Evolutionary conservation across 2,329 filamentous ascomycete genomes (phyloP), one percentile per base, ranked within the genome.

Genomic region (Xylariaceae sp.): DNA sequence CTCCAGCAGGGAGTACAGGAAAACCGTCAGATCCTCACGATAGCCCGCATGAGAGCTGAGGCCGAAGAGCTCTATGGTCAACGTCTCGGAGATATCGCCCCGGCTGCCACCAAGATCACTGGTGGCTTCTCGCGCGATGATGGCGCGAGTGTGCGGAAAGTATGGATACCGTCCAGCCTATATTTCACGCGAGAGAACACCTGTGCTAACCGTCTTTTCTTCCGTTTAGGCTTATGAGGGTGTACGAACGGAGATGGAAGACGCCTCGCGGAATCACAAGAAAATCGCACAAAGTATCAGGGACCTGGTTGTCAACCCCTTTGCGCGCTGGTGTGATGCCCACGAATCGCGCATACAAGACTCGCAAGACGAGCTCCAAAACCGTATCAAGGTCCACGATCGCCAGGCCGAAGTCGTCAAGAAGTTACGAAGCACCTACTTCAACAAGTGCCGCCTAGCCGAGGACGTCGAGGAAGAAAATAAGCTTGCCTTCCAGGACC

Each of bases 401-500:
- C 90, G 89, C 66, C 95, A 99, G 75, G 88, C 89, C 60, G 94
- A 99, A 63, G 75, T 83, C 17, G 91, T 96, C 62, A 91, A 92
- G 81, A 97, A 97, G 77, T 84, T 97, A 68, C 87, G 94, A 65
- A 96, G 90, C 74, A 89, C 90, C 68, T 99, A 99, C 77, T 97
- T 97, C 82, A 99, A 97, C 80, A 99, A 97, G 77, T 99, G 94
- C 73, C 88, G 95, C 53, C 80, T 97, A 63, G 88, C 97, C 5
- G 95, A 99, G 73, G 94, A 99, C 72, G 78, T 97, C 61, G 94
- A 99, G 73, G 94, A 99, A 76, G 95, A 99, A 79, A 96, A 97
- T 74, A 97, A 99, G 76, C 83, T 99, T 57, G 94, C 92, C 45
- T 99, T 99, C 76, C 92, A 96, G 74, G 91, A 92, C 65, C 91